phyloP scores from a whole-genome alignment of 2,329 filamentous ascomycete genomes.

The Coleophoma crateriformis region DNA sequence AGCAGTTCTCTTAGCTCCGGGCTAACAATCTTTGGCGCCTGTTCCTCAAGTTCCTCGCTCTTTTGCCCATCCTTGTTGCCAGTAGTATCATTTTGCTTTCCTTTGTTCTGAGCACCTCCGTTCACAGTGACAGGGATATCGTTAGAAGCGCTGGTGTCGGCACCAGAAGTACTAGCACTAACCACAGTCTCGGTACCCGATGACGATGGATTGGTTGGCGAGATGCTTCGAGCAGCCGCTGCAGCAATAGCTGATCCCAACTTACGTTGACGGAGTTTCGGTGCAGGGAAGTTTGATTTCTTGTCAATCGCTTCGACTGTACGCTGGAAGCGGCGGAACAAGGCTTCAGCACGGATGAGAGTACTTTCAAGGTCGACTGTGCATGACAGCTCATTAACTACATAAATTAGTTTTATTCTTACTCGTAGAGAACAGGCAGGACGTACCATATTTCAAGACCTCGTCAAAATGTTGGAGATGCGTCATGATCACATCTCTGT shows the following conservation, averaged over 20 bases:
- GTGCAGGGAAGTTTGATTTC: slow-evolving; percentile 75
- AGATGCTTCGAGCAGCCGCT: background rate
- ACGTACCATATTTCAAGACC: slow-evolving; percentile 87
- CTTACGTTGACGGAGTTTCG: slow-evolving; percentile 27
- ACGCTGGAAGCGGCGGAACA: slow-evolving; percentile 84
- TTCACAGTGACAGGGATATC: slow-evolving; percentile 9
- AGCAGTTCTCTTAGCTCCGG: slow-evolving; percentile 56
- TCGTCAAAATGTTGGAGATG: slow-evolving; percentile 95
- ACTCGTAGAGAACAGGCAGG: background rate
- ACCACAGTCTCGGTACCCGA: background rate
- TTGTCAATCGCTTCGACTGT: slow-evolving; percentile 90
- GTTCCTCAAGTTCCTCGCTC: slow-evolving; percentile 18
- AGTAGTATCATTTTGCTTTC: slow-evolving; percentile 17
- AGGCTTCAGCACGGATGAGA: slow-evolving; percentile 77
- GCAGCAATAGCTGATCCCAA: background rate
- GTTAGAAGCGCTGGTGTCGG: slow-evolving; percentile 30
- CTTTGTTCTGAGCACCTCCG: slow-evolving; percentile 18
- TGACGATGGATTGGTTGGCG: slow-evolving; percentile 3
- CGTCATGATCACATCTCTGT: slow-evolving; percentile 92
- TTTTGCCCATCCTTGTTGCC: slow-evolving; percentile 15
- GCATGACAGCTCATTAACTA: slow-evolving; percentile 90
- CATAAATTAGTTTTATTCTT: slow-evolving; percentile 1
- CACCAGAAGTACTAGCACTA: slow-evolving; percentile 12
- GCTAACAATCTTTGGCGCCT: slow-evolving; percentile 47
- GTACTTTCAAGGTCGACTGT: slow-evolving; percentile 88